Conservation (phyloP, 345 rosid genomes). For the Arabidopsis suecica region DNA sequence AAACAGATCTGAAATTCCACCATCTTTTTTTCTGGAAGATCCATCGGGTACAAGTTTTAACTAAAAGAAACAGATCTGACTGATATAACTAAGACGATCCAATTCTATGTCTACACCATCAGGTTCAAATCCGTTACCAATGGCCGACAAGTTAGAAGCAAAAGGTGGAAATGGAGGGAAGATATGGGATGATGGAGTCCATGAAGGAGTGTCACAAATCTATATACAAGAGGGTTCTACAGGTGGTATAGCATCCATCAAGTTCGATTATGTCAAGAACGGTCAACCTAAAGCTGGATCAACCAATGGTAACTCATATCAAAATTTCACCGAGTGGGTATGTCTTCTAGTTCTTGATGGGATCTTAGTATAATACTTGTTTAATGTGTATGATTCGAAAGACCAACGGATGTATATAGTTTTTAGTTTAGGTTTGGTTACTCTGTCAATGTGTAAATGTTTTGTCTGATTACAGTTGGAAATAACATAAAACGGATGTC, state of each 20-base stretch:
- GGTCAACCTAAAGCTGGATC: constrained; percentile 16
- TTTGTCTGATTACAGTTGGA: too few relatives aligned
- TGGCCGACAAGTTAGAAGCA: constrained; percentile 30
- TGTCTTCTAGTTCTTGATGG: background rate
- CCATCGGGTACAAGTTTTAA: background rate
- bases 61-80: too few relatives aligned
- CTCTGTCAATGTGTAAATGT: too few relatives aligned
- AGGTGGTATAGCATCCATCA: constrained; percentile 23
- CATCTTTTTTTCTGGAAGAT: too few relatives aligned
- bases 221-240: constrained; percentile 13
- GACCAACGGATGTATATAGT: background rate
- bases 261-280: constrained; percentile 30
- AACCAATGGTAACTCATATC: constrained; percentile 2
- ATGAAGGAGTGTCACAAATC: constrained; percentile 15
- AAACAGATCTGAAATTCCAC: background rate
- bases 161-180: constrained; percentile 30
- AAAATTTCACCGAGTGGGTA: constrained; percentile 24
- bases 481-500: too few relatives aligned
- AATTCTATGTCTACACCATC: background rate
- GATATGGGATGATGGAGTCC: constrained; percentile 37
- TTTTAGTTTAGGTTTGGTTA: background rate
- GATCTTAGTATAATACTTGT: too few relatives aligned
- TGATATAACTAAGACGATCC: too few relatives aligned
- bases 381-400: background rate
- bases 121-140: background rate